Evolutionary conservation across 2,329 filamentous ascomycete genomes (phyloP).

Genomic region (Tolypocladium ovalisporum): DNA sequence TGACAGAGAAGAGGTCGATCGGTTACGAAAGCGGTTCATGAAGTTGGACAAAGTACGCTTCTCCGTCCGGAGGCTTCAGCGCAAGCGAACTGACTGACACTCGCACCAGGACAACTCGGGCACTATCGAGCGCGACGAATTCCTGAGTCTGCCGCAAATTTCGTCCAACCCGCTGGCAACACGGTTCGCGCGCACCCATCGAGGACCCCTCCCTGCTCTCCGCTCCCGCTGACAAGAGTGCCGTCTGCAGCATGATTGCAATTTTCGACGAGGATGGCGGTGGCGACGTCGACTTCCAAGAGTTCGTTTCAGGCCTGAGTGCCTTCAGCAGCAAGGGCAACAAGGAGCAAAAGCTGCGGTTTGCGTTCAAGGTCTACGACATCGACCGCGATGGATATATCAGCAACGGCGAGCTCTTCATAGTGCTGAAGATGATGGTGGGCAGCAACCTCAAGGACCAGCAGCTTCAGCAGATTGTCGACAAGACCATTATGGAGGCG

Average conservation of each 20-base stretch:
- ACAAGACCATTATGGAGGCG: slow-evolving; percentile 99
- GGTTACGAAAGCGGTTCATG: slow-evolving; percentile 95
- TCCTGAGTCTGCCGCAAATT: slow-evolving; percentile 92
- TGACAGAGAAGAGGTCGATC: slow-evolving; percentile 93
- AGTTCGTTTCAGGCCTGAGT: slow-evolving; percentile 90
- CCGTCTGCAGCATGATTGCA: slow-evolving; percentile 71
- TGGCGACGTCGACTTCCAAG: slow-evolving; percentile 96
- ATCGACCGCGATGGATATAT: slow-evolving; percentile 98
- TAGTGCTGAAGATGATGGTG: slow-evolving; percentile 99
- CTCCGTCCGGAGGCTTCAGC: background rate
- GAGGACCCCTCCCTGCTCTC: background rate
- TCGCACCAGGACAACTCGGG: slow-evolving; percentile 76
- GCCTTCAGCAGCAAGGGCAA: slow-evolving; percentile 97
- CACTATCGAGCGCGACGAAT: slow-evolving; percentile 97
- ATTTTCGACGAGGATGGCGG: slow-evolving; percentile 99
- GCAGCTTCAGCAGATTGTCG: slow-evolving; percentile 97
- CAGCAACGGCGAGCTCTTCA: slow-evolving; percentile 97
- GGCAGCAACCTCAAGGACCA: slow-evolving; percentile 98
- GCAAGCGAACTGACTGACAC: slow-evolving; percentile 2
- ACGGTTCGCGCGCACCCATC: slow-evolving; percentile 42
- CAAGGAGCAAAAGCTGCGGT: slow-evolving; percentile 96
- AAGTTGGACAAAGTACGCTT: slow-evolving; percentile 83
- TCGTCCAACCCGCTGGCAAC: slow-evolving; percentile 96
- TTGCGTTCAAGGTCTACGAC: slow-evolving; percentile 99
- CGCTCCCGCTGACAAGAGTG: background rate